Base-by-base conservation (phyloP, 257 asterid genomes). In the Agastache rugosa region DNA sequence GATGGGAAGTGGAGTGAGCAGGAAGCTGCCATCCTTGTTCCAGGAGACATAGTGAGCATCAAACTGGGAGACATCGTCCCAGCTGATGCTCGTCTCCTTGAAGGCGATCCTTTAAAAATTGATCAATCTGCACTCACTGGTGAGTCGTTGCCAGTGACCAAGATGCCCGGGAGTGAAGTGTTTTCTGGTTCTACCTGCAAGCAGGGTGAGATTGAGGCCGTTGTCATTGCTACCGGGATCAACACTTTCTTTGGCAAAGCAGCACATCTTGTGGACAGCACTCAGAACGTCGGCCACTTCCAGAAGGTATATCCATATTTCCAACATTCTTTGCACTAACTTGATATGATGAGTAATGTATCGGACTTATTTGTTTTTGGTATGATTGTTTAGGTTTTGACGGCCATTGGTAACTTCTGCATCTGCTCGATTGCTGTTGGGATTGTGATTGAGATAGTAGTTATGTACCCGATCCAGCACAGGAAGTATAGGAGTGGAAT, bases 51-150 rank as follows among this genome's bases (percentile, higher is more conserved):
- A 6, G 44, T 92, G 2, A 92, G 96, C 82, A 87, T 92, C 74
- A 92, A 90, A 71, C 65, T 92, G 5, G 97, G 97, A 17, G 97
- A 90, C 72, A 92, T 92, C 2, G 44, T 92, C 17, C 96, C 96
- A 0, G 97, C 97, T 0, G 97, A 92, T 75, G 88, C 93, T 66
- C 93, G 97, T 10, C 90, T 92, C 27, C 85, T 92, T 0, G 95
- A 90, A 71, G 97, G 97, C 8, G 97, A 92, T 76, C 85, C 97
- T 2, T 82, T 92, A 19, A 92, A 92, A 74, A 90, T 90, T 1
- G 97, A 92, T 74, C 97, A 91, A 61, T 89, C 97, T 23, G 90
- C 97, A 11, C 87, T 92, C 56, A 92, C 97, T 0, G 97, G 97
- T 3, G 97, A 92, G 68, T 92, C 96, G 0, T 70, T 92, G 74